Evolutionary conservation across 805 yeast species (phyloP).

Genomic region (Zygosaccharomyces bailii): DNA sequence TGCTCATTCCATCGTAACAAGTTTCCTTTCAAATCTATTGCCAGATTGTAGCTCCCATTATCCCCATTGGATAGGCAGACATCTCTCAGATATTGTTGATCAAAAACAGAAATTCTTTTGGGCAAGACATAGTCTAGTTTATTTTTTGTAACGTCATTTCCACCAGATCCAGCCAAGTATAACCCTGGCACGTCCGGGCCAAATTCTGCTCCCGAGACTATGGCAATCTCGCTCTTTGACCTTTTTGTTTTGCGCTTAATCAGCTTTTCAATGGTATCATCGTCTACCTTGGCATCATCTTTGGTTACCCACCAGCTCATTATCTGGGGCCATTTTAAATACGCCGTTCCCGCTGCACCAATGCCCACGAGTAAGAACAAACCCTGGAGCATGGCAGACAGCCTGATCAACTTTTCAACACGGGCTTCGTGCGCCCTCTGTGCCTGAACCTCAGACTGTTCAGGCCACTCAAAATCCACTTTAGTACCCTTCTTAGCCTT

Average conservation of each 20-base stretch:
- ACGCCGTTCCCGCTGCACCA: conserved; percentile 37
- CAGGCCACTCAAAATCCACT: conserved; percentile 24
- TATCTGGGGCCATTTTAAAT: conserved; percentile 37
- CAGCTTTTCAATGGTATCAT: conserved; percentile 23
- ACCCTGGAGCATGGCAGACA: conserved; percentile 47
- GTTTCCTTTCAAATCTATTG: conserved; percentile 66
- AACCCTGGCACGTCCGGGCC: conserved; percentile 51
- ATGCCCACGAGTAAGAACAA: conserved; percentile 39
- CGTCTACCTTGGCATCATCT: conserved; percentile 22
- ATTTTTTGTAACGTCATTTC: conserved; percentile 28
- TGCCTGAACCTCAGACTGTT: conserved; percentile 17
- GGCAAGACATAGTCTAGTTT: conserved; percentile 46
- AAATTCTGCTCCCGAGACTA: conserved; percentile 34
- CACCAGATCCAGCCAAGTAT: conserved; percentile 58
- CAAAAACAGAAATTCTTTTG: conserved; percentile 58
- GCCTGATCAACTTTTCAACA: conserved; percentile 42
- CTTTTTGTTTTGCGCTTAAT: conserved; percentile 21
- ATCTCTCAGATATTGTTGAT: conserved; percentile 53
- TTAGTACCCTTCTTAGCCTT: conserved; percentile 26
- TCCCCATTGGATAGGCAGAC: conserved; percentile 47
- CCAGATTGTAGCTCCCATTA: conserved; percentile 43
- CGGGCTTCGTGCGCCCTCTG: conserved; percentile 27
- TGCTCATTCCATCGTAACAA: conserved; percentile 60
- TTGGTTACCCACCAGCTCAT: conserved; percentile 33
- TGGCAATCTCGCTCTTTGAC: conserved; percentile 27